phyloP scores from a whole-genome alignment of 495 filamentous ascomycete species.

The Aspergillus conjunctus region DNA sequence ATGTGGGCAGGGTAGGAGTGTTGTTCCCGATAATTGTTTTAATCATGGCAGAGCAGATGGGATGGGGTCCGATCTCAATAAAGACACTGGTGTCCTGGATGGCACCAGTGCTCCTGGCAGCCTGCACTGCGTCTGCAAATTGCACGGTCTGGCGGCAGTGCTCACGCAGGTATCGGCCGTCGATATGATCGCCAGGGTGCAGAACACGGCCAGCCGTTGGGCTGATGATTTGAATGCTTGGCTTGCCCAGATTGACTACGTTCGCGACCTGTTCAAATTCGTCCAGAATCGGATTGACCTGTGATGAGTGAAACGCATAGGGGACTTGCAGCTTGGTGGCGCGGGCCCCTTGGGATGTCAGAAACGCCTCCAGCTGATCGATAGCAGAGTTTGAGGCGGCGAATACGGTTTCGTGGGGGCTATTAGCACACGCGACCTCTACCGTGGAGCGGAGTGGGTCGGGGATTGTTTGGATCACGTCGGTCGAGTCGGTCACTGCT shows the following conservation, averaged over 20 bases:
- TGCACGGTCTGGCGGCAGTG: background rate
- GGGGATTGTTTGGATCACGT: slow-evolving; percentile 10
- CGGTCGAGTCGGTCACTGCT: slow-evolving; percentile 47
- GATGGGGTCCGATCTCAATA: slow-evolving; percentile 43
- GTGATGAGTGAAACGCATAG: slow-evolving; percentile 57
- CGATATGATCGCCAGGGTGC: background rate
- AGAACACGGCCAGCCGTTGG: background rate
- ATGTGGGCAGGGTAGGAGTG: slow-evolving; percentile 47
- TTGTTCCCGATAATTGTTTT: slow-evolving; percentile 21
- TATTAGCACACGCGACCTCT: slow-evolving; percentile 64
- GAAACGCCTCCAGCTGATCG: slow-evolving; percentile 1
- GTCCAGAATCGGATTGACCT: slow-evolving; percentile 53
- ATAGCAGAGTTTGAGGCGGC: slow-evolving; percentile 50
- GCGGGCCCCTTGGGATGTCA: slow-evolving; percentile 21
- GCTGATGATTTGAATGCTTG: background rate
- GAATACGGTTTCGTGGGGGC: slow-evolving; percentile 60
- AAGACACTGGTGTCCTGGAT: slow-evolving; percentile 20
- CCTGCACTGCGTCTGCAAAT: background rate
- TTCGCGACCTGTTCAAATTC: slow-evolving; percentile 27
- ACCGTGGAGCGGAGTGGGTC: slow-evolving; percentile 13
- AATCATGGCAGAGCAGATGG: slow-evolving; percentile 31
- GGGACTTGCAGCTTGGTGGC: slow-evolving; percentile 47
- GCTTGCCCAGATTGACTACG: background rate
- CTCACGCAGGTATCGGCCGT: background rate
- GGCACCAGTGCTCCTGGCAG: background rate